These are phyloP conservation scores for Gracilaria gracilis DNA, from an alignment of 23 red algal genomes.

Conservation along the genomic window DNA sequence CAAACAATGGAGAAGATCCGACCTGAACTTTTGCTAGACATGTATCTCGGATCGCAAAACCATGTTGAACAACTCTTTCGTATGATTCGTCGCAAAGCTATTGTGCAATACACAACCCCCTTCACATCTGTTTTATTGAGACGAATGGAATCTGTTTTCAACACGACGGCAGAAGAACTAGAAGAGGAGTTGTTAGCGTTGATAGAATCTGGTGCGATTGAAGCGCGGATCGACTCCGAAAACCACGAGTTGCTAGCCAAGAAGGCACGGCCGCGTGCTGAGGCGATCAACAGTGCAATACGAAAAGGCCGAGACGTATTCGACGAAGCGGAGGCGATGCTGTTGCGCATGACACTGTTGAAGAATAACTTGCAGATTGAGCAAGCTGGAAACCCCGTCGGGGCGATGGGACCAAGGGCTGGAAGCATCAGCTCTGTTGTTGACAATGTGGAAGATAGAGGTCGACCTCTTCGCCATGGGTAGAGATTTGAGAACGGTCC, in stretches of 20 bases:
- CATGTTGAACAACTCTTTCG: constrained; percentile 76
- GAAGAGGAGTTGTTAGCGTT: constrained; percentile 77
- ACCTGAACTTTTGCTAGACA: constrained; percentile 79
- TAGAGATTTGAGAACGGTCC: too few species aligned
- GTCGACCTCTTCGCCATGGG: constrained; percentile 38
- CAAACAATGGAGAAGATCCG: constrained; percentile 57
- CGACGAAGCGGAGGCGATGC: constrained; percentile 79
- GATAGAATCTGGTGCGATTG: constrained; percentile 73
- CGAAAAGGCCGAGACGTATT: constrained; percentile 59
- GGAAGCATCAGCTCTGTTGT: constrained; percentile 56
- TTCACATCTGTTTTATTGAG: constrained; percentile 77
- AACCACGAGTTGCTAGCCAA: constrained; percentile 64
- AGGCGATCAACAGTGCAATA: constrained; percentile 40
- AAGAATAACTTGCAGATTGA: constrained; percentile 63
- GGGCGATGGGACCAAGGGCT: constrained; percentile 37
- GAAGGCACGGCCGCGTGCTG: constrained; percentile 26
- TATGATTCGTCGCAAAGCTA: constrained; percentile 78
- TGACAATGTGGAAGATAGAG: constrained; percentile 54
- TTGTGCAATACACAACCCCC: constrained; percentile 82
- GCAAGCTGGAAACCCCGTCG: neutral
- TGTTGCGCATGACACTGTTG: constrained; percentile 73
- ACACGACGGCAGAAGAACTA: constrained; percentile 54
- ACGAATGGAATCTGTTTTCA: constrained; percentile 78
- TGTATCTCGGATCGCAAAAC: constrained; percentile 63
- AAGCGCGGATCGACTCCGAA: constrained; percentile 83